Evolutionary conservation across 331 rosid genomes (phyloP).

Genomic region (Malus hybrid): DNA sequence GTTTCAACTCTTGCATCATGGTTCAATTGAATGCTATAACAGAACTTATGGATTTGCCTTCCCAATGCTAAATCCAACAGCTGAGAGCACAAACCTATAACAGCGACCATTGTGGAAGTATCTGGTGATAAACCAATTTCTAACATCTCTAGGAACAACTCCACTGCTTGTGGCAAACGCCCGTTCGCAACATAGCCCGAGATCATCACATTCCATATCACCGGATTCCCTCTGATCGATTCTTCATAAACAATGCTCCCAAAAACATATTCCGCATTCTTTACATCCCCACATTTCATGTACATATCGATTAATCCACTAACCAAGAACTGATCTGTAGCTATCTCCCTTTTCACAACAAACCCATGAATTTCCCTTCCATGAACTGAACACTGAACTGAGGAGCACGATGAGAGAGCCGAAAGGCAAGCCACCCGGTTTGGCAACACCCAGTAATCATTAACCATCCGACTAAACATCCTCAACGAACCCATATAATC

Average conservation of each 20-base stretch:
- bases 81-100: constrained; percentile 26
- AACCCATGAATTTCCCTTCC: constrained; percentile 34
- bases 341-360: constrained; percentile 27
- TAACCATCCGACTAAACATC: constrained; percentile 19
- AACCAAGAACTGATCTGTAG: constrained; percentile 25
- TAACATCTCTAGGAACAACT: constrained; percentile 26
- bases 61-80: constrained; percentile 23
- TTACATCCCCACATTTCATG: constrained; percentile 37
- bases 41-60: constrained; percentile 28
- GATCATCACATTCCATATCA: constrained; percentile 44
- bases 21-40: constrained; percentile 12
- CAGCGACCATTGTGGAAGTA: constrained; percentile 31
- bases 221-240: constrained; percentile 8
- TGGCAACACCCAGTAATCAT: constrained; percentile 21
- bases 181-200: constrained; percentile 28
- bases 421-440: constrained; percentile 34
- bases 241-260: constrained; percentile 8
- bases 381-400: constrained; percentile 14
- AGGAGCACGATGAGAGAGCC: constrained; percentile 22
- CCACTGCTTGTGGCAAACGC: constrained; percentile 11
- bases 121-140: constrained; percentile 21
- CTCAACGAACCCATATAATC: constrained; percentile 18
- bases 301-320: constrained; percentile 32
- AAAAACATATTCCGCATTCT: constrained; percentile 24
- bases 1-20: constrained; percentile 30